Conservation (phyloP, 1,139 yeast species). For the Kodamaea suecica region DNA sequence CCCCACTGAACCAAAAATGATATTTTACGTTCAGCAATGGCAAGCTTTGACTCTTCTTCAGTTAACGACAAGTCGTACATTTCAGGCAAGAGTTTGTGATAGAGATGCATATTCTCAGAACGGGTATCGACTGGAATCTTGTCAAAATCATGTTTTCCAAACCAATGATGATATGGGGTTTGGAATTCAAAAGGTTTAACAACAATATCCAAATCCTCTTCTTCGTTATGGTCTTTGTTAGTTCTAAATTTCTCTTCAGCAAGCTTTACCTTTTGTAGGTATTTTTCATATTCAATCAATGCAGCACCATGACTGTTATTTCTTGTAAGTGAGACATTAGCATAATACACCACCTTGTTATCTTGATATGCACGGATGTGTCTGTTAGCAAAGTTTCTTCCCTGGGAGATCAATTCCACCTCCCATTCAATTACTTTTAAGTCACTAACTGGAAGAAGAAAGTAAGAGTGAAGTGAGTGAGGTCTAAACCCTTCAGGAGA, state of each 20-base stretch:
- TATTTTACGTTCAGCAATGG: constrained; percentile 36
- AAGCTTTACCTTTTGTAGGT: constrained; percentile 14
- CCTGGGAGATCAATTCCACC: constrained; percentile 38
- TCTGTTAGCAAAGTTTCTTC: constrained; percentile 59
- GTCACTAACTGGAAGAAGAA: constrained; percentile 29
- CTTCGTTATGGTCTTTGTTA: constrained; percentile 24
- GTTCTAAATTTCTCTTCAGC: constrained; percentile 3
- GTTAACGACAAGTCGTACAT: constrained; percentile 27
- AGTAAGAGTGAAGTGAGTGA: constrained; percentile 43
- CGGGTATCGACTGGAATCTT: constrained; percentile 18
- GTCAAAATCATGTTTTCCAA: constrained; percentile 18
- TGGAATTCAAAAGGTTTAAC: constrained; percentile 38
- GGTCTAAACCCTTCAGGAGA: constrained; percentile 34
- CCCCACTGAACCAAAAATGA: constrained; percentile 45
- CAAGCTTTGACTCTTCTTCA: constrained; percentile 20
- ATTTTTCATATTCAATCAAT: constrained; percentile 24
- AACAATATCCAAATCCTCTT: constrained; percentile 24
- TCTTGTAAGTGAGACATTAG: constrained; percentile 50
- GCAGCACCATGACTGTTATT: constrained; percentile 29
- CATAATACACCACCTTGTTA: constrained; percentile 48
- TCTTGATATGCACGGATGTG: constrained; percentile 56
- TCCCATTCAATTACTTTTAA: constrained; percentile 18
- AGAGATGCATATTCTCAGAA: constrained; percentile 19
- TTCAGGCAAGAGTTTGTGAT: constrained; percentile 42
- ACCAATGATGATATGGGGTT: constrained; percentile 35